Conservation (phyloP, 2,329 filamentous ascomycete species). For the Myriosclerotinia duriaeana region DNA sequence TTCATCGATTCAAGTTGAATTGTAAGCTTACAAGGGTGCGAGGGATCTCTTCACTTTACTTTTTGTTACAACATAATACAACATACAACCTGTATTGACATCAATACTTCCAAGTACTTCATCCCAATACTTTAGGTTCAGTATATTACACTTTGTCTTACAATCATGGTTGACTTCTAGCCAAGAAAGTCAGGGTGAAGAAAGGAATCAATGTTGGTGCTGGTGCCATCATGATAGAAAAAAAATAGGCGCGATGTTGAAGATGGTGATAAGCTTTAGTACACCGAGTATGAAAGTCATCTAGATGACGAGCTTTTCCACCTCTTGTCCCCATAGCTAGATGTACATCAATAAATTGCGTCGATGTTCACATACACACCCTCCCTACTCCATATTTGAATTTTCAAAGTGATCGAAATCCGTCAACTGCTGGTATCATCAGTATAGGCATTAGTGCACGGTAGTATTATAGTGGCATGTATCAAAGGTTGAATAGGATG, state of each 20-base stretch:
- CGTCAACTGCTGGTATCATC: neutral
- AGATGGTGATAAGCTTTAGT: neutral
- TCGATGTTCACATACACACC: neutral
- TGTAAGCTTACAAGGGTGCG: too few relatives aligned
- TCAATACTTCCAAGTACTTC: too few relatives aligned
- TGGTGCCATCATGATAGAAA: neutral
- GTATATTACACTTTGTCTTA: too few relatives aligned
- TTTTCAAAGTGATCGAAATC: accelerated
- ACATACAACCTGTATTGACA: too few relatives aligned
- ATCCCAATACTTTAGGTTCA: too few relatives aligned
- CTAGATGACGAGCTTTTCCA: neutral
- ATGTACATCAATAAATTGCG: neutral
- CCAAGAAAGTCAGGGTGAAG: accelerated
- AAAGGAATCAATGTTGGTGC: neutral
- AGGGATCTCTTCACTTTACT: too few relatives aligned
- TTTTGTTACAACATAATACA: too few relatives aligned
- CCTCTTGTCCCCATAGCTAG: neutral
- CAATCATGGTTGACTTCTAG: too few relatives aligned
- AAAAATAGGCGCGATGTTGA: neutral
- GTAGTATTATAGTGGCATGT: too few relatives aligned
- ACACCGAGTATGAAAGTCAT: neutral
- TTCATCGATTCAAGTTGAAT: too few relatives aligned
- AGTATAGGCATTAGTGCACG: too few relatives aligned
- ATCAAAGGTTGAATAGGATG: too few relatives aligned
- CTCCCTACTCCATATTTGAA: neutral